phyloP scores from a whole-genome alignment of 140 eudicot species.

The Artemisia princeps region DNA sequence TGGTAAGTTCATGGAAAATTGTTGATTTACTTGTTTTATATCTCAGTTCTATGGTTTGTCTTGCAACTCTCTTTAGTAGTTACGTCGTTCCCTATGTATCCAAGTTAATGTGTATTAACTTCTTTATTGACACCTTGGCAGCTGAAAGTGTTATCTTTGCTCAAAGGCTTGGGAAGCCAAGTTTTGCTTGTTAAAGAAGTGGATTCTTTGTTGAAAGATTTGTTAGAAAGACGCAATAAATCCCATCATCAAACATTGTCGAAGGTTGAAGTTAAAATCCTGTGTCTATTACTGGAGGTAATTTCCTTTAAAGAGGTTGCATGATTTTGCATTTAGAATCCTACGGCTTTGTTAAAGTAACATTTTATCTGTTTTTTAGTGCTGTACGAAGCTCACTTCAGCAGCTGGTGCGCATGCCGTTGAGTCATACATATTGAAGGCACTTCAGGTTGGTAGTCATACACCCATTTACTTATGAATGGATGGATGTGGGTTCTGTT shows the following conservation, averaged over 20 bases:
- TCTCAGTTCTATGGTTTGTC: too few relatives aligned
- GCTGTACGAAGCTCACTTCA: constrained; percentile 41
- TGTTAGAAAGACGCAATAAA: constrained; percentile 46
- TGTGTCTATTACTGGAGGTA: constrained; percentile 82
- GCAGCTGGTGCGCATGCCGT: constrained; percentile 32
- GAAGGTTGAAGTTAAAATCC: constrained; percentile 46
- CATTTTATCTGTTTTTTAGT: constrained; percentile 27
- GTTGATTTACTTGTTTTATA: not conserved
- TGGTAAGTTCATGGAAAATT: constrained; percentile 36
- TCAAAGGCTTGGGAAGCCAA: constrained; percentile 68
- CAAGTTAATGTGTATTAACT: not conserved
- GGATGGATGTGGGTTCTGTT: not conserved
- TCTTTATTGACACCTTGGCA: constrained; percentile 32
- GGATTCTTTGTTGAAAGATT: constrained; percentile 41
- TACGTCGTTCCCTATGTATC: not conserved
- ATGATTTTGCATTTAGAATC: not conserved
- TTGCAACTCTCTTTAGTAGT: not conserved
- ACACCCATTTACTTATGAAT: constrained; percentile 2
- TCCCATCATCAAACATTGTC: constrained; percentile 33
- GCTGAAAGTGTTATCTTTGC: constrained; percentile 57
- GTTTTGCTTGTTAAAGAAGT: constrained; percentile 52
- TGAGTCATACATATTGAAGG: constrained; percentile 45
- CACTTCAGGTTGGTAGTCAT: constrained; percentile 47
- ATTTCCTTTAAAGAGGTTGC: not conserved
- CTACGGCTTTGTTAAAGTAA: not conserved